Evolutionary conservation across 306 rosid genomes (phyloP).

Genomic region (Arachis hypogaea): DNA sequence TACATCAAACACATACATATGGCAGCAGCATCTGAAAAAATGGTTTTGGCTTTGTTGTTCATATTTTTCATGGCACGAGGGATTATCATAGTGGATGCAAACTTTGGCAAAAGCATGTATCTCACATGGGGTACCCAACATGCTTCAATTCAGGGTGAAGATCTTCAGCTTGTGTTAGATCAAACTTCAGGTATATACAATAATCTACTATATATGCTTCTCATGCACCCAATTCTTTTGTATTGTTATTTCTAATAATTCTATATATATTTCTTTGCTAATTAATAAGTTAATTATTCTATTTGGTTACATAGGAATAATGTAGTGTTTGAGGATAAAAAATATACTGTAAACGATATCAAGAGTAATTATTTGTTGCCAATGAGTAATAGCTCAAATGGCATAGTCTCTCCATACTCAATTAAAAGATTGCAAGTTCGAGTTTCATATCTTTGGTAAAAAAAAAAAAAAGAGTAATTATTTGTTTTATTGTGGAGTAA

Average conservation of each 20-base stretch:
- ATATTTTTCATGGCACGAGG: constrained; percentile 39
- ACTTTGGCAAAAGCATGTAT: constrained; percentile 58
- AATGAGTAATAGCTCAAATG: too few relatives aligned
- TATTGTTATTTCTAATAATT: neutral
- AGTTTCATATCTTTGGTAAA: too few relatives aligned
- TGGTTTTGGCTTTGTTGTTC: constrained; percentile 45
- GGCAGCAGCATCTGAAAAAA: constrained; percentile 45
- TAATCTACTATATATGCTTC: neutral
- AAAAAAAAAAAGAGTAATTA: too few relatives aligned
- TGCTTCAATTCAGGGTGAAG: constrained; percentile 57
- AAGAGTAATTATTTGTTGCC: too few relatives aligned
- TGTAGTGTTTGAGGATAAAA: too few relatives aligned
- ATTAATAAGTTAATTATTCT: too few relatives aligned
- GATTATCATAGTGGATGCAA: constrained; percentile 51
- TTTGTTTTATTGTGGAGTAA: too few relatives aligned
- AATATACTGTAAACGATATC: too few relatives aligned
- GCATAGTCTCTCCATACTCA: too few relatives aligned
- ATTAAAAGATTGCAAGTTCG: too few relatives aligned
- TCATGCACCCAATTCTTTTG: neutral
- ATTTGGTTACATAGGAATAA: too few relatives aligned
- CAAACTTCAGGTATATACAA: constrained; percentile 59
- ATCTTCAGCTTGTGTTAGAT: constrained; percentile 74
- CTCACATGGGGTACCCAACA: constrained; percentile 67
- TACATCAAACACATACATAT: constrained; percentile 10
- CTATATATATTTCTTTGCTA: neutral